phyloP scores from a whole-genome alignment of 2,329 filamentous ascomycete genomes.

The Leptodontidium sp. region DNA sequence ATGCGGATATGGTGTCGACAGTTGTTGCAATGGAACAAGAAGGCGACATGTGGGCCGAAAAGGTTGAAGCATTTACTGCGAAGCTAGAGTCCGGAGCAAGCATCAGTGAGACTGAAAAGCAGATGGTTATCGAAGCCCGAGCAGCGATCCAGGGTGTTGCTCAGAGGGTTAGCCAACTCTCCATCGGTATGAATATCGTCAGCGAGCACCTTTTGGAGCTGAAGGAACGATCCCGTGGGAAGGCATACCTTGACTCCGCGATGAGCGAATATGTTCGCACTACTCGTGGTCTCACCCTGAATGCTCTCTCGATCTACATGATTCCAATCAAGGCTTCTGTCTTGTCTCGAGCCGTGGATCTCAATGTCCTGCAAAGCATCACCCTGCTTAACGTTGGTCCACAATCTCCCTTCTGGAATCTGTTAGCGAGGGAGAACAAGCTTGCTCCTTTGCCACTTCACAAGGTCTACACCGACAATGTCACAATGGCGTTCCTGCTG shows the following conservation, averaged over 20 bases:
- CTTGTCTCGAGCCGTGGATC: slow-evolving; percentile 62
- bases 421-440: slow-evolving; percentile 63
- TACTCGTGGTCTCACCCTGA: slow-evolving; percentile 65
- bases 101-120: slow-evolving; percentile 32
- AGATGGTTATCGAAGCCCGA: slow-evolving; percentile 34
- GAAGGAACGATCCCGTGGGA: not conserved
- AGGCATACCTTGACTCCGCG: not conserved
- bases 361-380: slow-evolving; percentile 62
- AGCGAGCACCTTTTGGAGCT: slow-evolving; percentile 26
- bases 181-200: slow-evolving; percentile 26
- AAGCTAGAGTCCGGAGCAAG: not conserved
- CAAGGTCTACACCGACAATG: slow-evolving; percentile 70
- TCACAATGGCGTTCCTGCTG: slow-evolving; percentile 61
- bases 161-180: slow-evolving; percentile 23
- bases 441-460: slow-evolving; percentile 59
- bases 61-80: not conserved
- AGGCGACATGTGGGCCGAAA: slow-evolving; percentile 7
- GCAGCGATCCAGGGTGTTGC: slow-evolving; percentile 20
- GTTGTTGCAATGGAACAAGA: slow-evolving; percentile 13
- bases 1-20: slow-evolving; percentile 2
- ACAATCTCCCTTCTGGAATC: slow-evolving; percentile 66
- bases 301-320: slow-evolving; percentile 63
- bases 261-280: slow-evolving; percentile 61
- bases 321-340: slow-evolving; percentile 68
- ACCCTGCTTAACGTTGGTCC: slow-evolving; percentile 70